Conservation (phyloP, 495 filamentous ascomycete genomes). For the Podospora anserina region DNA sequence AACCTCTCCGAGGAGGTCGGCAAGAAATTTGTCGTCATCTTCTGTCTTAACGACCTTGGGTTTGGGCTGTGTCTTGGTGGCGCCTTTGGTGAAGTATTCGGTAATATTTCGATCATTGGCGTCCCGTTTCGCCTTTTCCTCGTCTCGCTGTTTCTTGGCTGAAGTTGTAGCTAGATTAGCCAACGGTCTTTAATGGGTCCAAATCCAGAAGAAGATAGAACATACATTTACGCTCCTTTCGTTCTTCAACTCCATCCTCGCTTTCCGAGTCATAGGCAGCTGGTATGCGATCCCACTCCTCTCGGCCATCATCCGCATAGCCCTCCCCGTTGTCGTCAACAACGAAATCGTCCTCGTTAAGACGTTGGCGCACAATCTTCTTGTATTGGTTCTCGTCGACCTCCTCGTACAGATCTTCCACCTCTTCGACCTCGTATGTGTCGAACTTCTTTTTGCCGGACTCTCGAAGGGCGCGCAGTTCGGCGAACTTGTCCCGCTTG, state of each 20-base stretch:
- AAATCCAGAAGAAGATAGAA: neutral
- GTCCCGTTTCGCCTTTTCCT: constrained; percentile 80
- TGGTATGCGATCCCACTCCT: constrained; percentile 83
- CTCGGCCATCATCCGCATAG: constrained; percentile 94
- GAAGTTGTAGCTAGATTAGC: constrained; percentile 11
- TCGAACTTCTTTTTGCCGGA: constrained; percentile 87
- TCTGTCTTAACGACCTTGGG: constrained; percentile 78
- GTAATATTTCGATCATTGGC: constrained; percentile 87
- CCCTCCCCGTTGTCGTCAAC: constrained; percentile 91
- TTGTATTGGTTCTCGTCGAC: constrained; percentile 98
- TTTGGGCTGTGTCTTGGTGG: constrained; percentile 63
- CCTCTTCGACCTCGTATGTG: constrained; percentile 84
- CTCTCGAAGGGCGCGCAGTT: constrained; percentile 79
- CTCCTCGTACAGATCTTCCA: constrained; percentile 85
- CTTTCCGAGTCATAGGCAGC: constrained; percentile 65
- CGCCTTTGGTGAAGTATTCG: constrained; percentile 85
- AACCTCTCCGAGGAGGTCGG: constrained; percentile 80
- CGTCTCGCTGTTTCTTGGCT: constrained; percentile 86
- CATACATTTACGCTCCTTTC: constrained; percentile 53
- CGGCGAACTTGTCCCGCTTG: constrained; percentile 60
- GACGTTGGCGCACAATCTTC: constrained; percentile 81
- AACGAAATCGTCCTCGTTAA: constrained; percentile 95
- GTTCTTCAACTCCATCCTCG: constrained; percentile 58
- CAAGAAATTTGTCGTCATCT: constrained; percentile 83
- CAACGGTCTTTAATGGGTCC: neutral